These are phyloP conservation scores for Penicillium cataractarum DNA, from an alignment of 495 filamentous ascomycete species.

Conservation along the genomic window DNA sequence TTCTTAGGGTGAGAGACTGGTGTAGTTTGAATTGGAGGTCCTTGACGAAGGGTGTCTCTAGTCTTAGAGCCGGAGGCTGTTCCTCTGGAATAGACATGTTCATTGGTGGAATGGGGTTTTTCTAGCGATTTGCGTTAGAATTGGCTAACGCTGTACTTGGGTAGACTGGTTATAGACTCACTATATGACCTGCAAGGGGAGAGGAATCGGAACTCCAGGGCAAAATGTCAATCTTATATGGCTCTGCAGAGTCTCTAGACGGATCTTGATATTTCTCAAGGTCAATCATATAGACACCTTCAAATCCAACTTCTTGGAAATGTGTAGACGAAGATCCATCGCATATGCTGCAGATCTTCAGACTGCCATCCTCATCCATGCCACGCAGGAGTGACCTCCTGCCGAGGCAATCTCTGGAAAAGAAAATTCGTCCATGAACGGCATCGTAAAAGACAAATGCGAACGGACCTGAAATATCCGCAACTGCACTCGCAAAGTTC, in stretches of 20 bases:
- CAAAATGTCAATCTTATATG: conserved; percentile 38
- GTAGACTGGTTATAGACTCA: conserved; percentile 37
- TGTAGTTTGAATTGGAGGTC: conserved; percentile 60
- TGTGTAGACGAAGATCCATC: conserved; percentile 50
- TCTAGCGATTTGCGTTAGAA: conserved; percentile 30
- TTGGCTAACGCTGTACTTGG: background rate
- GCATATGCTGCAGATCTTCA: conserved; percentile 78
- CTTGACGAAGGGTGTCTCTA: conserved; percentile 56
- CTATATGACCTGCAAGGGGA: conserved; percentile 37
- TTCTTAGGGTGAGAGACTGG: conserved; percentile 65
- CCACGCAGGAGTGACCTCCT: conserved; percentile 75
- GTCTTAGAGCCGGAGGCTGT: conserved; percentile 41
- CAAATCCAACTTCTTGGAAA: conserved; percentile 83
- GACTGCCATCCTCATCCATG: conserved; percentile 42
- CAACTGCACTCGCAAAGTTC: conserved; percentile 56
- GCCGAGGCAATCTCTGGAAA: conserved; percentile 83
- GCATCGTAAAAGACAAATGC: conserved; percentile 89
- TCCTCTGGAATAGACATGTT: conserved; percentile 55
- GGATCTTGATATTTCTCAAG: conserved; percentile 37
- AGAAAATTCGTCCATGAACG: conserved; percentile 63
- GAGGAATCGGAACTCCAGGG: conserved; percentile 32
- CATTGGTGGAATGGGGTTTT: conserved; percentile 64
- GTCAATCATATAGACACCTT: conserved; percentile 73
- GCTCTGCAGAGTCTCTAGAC: conserved; percentile 2
- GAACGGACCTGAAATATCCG: conserved; percentile 78